A percentile compares a stretch with the other conserved stretches of the same genome.
Conservation (phyloP, 2,329 filamentous ascomycete genomes). For the Tympanopsis confertula region DNA sequence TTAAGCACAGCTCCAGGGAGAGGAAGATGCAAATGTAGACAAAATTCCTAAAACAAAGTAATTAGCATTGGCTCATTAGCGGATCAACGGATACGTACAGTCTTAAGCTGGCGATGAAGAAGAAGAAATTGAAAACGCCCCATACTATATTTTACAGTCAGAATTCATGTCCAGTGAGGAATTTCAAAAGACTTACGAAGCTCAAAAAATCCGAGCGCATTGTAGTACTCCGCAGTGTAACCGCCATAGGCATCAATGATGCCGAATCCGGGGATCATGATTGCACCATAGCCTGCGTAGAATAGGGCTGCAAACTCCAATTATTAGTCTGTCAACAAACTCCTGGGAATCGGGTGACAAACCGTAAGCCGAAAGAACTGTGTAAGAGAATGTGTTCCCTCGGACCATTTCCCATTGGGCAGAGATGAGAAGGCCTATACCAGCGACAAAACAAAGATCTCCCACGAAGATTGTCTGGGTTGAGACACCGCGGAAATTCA, state of each 20-base stretch:
- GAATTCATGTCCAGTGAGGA: accelerated
- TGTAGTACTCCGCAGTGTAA: conserved; percentile 12
- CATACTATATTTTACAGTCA: conserved; percentile 10
- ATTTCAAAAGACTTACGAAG: conserved; percentile 7
- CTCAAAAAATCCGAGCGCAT: conserved; percentile 15
- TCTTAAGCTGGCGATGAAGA: conserved; percentile 10
- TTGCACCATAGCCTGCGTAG: conserved; percentile 13
- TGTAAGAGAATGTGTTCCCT: conserved; percentile 15
- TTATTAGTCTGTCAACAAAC: no score
- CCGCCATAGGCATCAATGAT: conserved; percentile 13
- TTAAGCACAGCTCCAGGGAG: conserved; percentile 12
- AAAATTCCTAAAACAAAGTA: conserved; percentile 13
- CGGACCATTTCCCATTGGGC: conserved; percentile 15
- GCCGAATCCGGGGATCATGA: conserved; percentile 11
- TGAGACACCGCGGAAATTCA: conserved; percentile 13
- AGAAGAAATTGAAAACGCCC: conserved; percentile 13
- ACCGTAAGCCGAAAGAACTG: conserved; percentile 14
- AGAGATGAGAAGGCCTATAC: conserved; percentile 13
- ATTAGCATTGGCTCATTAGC: no score
- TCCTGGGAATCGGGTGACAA: no score
- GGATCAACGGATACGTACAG: conserved; percentile 4
- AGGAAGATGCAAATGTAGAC: conserved; percentile 13
- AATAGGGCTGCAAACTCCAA: conserved; percentile 12
- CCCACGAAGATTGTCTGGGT: conserved; percentile 14
- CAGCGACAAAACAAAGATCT: conserved; percentile 14